Evolutionary conservation across 371 early-diverging fungal species (phyloP).

Genomic region (Lichtheimia ornata): DNA sequence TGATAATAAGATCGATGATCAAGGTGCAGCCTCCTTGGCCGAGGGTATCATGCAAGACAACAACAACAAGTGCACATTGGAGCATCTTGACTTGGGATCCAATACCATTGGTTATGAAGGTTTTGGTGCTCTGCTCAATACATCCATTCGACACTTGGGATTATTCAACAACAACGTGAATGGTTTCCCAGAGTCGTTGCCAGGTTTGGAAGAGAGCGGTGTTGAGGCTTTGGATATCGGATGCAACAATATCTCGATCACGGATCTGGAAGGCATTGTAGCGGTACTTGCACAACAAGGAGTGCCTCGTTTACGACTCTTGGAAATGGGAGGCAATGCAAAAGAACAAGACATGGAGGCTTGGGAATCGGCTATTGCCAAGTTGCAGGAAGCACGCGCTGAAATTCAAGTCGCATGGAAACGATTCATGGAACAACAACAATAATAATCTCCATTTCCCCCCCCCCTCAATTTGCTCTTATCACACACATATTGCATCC

Average conservation of each 20-base stretch:
- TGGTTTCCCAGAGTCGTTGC: slow-evolving; percentile 43
- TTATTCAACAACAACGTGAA: slow-evolving; percentile 53
- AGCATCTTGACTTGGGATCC: slow-evolving; percentile 53
- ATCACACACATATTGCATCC: background rate
- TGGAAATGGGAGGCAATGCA: slow-evolving; percentile 66
- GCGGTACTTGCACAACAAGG: slow-evolving; percentile 42
- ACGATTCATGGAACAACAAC: slow-evolving; percentile 12
- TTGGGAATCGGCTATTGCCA: slow-evolving; percentile 49
- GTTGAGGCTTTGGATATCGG: slow-evolving; percentile 54
- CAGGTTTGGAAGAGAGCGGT: slow-evolving; percentile 28
- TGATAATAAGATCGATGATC: slow-evolving; percentile 54
- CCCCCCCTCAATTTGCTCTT: too few relatives aligned
- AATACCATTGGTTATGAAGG: slow-evolving; percentile 48
- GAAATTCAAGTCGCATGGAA: slow-evolving; percentile 43
- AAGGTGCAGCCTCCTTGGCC: slow-evolving; percentile 42
- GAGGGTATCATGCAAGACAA: slow-evolving; percentile 18
- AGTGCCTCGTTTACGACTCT: slow-evolving; percentile 43
- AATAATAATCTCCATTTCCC: background rate
- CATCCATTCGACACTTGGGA: slow-evolving; percentile 44
- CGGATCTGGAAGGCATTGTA: slow-evolving; percentile 50
- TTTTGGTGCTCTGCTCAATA: slow-evolving; percentile 42
- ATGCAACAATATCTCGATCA: slow-evolving; percentile 50
- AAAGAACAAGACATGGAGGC: slow-evolving; percentile 40
- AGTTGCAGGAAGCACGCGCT: slow-evolving; percentile 33
- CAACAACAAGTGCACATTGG: background rate